A percentile compares a stretch with the other conserved stretches of the same genome.
Evolutionary conservation across 495 filamentous ascomycete genomes (phyloP).

Genomic region (Aspergillus nanangensis): DNA sequence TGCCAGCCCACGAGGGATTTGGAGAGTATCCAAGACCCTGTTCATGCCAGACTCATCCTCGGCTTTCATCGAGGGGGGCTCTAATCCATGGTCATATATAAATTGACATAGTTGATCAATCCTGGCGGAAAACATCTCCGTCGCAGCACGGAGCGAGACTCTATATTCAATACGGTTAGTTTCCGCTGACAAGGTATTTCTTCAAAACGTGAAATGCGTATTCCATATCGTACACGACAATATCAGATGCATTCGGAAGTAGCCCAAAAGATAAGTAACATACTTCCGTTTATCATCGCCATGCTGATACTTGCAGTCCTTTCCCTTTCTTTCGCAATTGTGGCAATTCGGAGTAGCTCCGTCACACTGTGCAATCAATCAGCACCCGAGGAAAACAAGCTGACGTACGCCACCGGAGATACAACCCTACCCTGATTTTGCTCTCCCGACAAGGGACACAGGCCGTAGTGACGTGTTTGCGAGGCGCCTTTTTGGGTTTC

Average conservation of each 20-base stretch:
- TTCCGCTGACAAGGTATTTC: too few relatives aligned
- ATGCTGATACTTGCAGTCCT: conserved; percentile 44
- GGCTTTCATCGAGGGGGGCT: conserved; percentile 37
- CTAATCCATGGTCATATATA: conserved; percentile 39
- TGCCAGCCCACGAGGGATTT: conserved; percentile 30
- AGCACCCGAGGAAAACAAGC: too few relatives aligned
- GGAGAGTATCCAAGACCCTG: conserved; percentile 40
- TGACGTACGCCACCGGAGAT: too few relatives aligned
- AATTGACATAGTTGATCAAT: conserved; percentile 45
- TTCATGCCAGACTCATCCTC: conserved; percentile 44
- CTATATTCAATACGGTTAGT: conserved; percentile 16
- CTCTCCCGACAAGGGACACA: conserved; percentile 48
- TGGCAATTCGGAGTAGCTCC: conserved; percentile 41
- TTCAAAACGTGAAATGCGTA: too few relatives aligned
- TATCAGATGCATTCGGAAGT: background rate
- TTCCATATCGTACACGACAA: background rate
- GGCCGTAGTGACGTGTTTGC: conserved; percentile 45
- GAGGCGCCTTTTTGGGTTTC: conserved; percentile 32
- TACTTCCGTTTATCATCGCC: conserved; percentile 48
- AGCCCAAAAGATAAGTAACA: conserved; percentile 9
- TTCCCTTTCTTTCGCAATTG: conserved; percentile 46
- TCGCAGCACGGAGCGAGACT: conserved; percentile 44
- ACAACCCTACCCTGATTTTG: conserved; percentile 37
- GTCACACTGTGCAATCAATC: too few relatives aligned
- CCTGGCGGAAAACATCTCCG: conserved; percentile 43